Percentiles rank a stretch among this genome's conserved stretches.
Evolutionary conservation across 176 grass and related monocot species (phyloP).

Genomic region (Musa itinerans): DNA sequence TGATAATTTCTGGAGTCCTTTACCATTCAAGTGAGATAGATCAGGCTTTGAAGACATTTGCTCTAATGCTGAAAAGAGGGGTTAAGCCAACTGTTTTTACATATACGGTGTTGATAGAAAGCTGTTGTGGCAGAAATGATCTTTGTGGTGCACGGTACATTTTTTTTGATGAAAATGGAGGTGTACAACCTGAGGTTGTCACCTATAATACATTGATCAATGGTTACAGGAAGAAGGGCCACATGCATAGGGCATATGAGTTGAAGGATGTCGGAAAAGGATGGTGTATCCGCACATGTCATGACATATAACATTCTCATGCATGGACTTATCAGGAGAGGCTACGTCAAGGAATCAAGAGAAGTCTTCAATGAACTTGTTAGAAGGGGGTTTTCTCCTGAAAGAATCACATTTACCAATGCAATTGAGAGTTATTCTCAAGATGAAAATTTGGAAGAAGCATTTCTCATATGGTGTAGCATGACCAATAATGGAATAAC

Average conservation of each 20-base stretch:
- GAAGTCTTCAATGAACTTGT: constrained; percentile 22
- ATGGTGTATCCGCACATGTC: constrained; percentile 11
- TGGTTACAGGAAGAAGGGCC: constrained; percentile 12
- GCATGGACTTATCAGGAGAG: constrained; percentile 18
- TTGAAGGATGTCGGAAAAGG: constrained; percentile 15
- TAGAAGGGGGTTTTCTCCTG: constrained; percentile 17
- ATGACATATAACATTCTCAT: constrained; percentile 16
- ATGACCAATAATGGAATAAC: constrained; percentile 9
- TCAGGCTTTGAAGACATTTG: constrained; percentile 6
- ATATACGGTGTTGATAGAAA: constrained; percentile 14
- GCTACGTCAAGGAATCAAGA: constrained; percentile 13
- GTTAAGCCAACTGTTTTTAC: constrained; percentile 16
- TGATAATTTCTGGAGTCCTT: too few relatives aligned
- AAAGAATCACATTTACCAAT: constrained; percentile 20
- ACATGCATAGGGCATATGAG: constrained; percentile 19
- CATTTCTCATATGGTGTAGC: constrained; percentile 23
- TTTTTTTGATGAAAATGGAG: constrained; percentile 11
- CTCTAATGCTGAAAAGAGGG: constrained; percentile 19
- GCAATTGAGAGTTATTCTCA: constrained; percentile 11
- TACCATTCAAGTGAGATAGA: not conserved
- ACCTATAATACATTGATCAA: constrained; percentile 20
- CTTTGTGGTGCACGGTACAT: constrained; percentile 1
- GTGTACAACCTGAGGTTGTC: constrained; percentile 12
- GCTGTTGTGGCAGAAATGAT: constrained; percentile 11
- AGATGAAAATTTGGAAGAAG: constrained; percentile 18